Conservation (phyloP, 75 land plant species). For the Larix kaempferi region DNA sequence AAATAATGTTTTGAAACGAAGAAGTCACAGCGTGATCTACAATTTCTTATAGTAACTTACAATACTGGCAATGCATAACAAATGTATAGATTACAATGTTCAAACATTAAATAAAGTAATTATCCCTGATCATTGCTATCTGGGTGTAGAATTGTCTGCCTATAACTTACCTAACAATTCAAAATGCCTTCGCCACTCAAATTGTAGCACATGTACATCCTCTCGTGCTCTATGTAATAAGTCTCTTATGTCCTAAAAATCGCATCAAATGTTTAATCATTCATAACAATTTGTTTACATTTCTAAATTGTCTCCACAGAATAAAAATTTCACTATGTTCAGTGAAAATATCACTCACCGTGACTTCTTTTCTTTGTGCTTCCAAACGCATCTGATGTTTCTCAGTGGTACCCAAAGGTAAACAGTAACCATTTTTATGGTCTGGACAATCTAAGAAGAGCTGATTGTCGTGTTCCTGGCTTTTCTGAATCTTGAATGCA, state of each 20-base stretch:
- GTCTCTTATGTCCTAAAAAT: slow-evolving; percentile 7
- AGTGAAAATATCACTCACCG: slow-evolving; percentile 19
- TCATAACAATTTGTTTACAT: not conserved
- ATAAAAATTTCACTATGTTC: not conserved
- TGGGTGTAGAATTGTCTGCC: not conserved
- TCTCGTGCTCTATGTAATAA: slow-evolving; percentile 3
- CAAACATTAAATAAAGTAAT: not conserved
- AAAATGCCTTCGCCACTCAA: not conserved
- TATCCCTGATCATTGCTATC: no score
- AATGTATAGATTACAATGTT: not conserved
- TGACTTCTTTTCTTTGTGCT: slow-evolving; percentile 39
- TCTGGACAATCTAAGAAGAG: slow-evolving; percentile 8
- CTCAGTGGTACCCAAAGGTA: slow-evolving; percentile 13
- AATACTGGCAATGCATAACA: not conserved
- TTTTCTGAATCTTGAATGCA: not conserved
- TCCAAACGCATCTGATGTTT: slow-evolving; percentile 24
- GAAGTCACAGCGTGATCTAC: not conserved
- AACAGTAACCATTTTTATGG: not conserved
- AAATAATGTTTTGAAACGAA: not conserved
- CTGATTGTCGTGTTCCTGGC: not conserved
- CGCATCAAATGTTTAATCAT: not conserved
- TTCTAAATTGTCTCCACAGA: not conserved
- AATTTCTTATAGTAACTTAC: no score
- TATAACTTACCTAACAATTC: slow-evolving; percentile 4
- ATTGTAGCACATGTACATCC: not conserved